Conservation (phyloP, 352 stramenopile species). For the Bremia lactucae region DNA sequence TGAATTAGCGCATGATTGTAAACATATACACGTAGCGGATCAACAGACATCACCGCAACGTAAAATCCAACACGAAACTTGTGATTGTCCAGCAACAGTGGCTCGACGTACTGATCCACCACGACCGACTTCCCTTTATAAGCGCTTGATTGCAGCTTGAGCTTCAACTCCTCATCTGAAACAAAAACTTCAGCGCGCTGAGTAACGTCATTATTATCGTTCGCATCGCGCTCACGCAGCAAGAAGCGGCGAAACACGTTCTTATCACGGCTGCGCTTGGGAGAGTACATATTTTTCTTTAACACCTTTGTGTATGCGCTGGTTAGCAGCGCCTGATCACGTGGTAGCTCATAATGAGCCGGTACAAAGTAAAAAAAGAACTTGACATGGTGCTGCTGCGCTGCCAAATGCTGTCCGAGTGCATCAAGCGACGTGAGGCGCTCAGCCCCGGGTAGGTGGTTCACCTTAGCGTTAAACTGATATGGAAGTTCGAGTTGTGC, state of each 20-base stretch:
- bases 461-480: slow-evolving; percentile 46
- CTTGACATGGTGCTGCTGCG: slow-evolving; percentile 40
- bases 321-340: slow-evolving; percentile 33
- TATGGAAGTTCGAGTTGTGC: slow-evolving; percentile 30
- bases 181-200: slow-evolving; percentile 28
- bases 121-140: slow-evolving; percentile 48
- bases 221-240: slow-evolving; percentile 29
- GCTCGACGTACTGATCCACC: slow-evolving; percentile 72
- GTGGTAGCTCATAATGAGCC: slow-evolving; percentile 44
- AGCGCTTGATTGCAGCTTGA: slow-evolving; percentile 27
- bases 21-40: slow-evolving; percentile 80
- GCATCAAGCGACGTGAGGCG: slow-evolving; percentile 31
- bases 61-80: slow-evolving; percentile 87
- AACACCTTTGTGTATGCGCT: slow-evolving; percentile 29
- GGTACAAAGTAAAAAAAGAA: slow-evolving; percentile 67
- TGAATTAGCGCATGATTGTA: slow-evolving; percentile 65
- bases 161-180: slow-evolving; percentile 33
- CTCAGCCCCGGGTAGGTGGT: slow-evolving; percentile 52
- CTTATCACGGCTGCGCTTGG: slow-evolving; percentile 36
- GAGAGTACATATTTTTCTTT: slow-evolving; percentile 46
- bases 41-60: slow-evolving; percentile 68
- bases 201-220: slow-evolving; percentile 23
- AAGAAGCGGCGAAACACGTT: slow-evolving; percentile 58
- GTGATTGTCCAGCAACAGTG: slow-evolving; percentile 75
- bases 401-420: slow-evolving; percentile 36